Evolutionary conservation across 352 stramenopile genomes (phyloP).

Genomic region (Globisporangium paddicum): DNA sequence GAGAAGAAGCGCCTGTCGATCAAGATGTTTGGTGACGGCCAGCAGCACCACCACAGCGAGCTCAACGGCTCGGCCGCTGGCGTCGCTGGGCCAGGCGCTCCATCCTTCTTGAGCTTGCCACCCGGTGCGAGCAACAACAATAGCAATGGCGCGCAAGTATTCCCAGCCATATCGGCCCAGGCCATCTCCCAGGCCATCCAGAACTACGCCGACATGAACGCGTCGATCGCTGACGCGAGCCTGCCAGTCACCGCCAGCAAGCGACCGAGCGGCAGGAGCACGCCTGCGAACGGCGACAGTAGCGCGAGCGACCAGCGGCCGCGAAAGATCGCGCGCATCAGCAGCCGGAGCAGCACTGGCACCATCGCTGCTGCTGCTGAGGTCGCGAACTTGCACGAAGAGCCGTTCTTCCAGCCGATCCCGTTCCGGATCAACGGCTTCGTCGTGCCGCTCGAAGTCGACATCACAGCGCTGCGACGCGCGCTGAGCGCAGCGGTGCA

Average conservation of each 20-base stretch:
- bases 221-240: constrained; percentile 17
- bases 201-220: constrained; percentile 38
- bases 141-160: constrained; percentile 20
- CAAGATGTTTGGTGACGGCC: constrained; percentile 47
- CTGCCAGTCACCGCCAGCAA: constrained; percentile 5
- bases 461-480: constrained; percentile 53
- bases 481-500: constrained; percentile 20
- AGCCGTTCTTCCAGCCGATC: constrained; percentile 50
- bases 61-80: constrained; percentile 8
- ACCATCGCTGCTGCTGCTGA: constrained; percentile 3
- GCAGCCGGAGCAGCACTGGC: constrained; percentile 7
- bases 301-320: constrained; percentile 29
- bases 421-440: constrained; percentile 75
- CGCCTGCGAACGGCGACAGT: constrained; percentile 21
- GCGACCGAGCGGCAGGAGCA: constrained; percentile 21
- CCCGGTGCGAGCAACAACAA: constrained; percentile 12
- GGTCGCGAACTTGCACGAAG: constrained; percentile 27
- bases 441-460: constrained; percentile 62
- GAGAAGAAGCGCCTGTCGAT: constrained; percentile 58
- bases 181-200: constrained; percentile 23
- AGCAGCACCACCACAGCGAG: constrained; percentile 14
- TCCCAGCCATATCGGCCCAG: constrained; percentile 23
- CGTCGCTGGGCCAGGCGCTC: constrained; percentile 8
- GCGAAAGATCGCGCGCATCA: constrained; percentile 34
- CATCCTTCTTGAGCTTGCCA: neutral